These are phyloP conservation scores for Petunia secreta DNA, from an alignment of 257 asterid species.

Conservation along the genomic window DNA sequence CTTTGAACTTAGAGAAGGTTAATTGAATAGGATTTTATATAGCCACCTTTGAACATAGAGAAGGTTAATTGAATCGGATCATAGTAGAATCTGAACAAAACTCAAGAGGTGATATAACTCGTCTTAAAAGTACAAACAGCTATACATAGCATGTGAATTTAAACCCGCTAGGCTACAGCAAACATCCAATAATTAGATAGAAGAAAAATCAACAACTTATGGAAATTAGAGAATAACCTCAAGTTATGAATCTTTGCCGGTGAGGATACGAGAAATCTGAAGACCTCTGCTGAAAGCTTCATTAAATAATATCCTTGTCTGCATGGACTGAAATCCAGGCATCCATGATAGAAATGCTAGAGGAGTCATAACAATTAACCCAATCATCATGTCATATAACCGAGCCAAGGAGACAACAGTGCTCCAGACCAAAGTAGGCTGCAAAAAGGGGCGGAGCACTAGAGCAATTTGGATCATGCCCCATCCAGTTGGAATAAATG, in stretches of 20 bases:
- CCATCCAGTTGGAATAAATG: conserved; percentile 97
- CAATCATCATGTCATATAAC: conserved; percentile 80
- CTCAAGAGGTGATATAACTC: neutral
- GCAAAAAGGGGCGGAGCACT: conserved; percentile 87
- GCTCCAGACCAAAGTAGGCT: conserved; percentile 80
- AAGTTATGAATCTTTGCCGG: conserved; percentile 68
- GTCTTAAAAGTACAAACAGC: neutral
- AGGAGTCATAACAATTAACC: conserved; percentile 85
- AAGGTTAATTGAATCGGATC: neutral
- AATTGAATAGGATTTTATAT: neutral
- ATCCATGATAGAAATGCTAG: conserved; percentile 87
- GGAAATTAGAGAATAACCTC: conserved; percentile 39
- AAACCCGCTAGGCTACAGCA: neutral
- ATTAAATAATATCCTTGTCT: conserved; percentile 83
- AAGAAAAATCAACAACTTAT: neutral
- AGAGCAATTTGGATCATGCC: conserved; percentile 87
- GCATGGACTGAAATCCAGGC: conserved; percentile 95
- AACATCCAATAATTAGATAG: conserved; percentile 21
- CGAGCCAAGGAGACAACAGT: conserved; percentile 92
- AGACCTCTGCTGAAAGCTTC: conserved; percentile 96
- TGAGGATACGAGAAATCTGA: conserved; percentile 85
- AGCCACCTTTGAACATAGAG: conserved; percentile 1
- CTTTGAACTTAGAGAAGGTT: neutral
- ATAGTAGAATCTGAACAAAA: neutral
- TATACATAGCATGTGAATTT: conserved; percentile 4